Conservation (phyloP, 805 yeast genomes). For the Myxozyma melibiosi region DNA sequence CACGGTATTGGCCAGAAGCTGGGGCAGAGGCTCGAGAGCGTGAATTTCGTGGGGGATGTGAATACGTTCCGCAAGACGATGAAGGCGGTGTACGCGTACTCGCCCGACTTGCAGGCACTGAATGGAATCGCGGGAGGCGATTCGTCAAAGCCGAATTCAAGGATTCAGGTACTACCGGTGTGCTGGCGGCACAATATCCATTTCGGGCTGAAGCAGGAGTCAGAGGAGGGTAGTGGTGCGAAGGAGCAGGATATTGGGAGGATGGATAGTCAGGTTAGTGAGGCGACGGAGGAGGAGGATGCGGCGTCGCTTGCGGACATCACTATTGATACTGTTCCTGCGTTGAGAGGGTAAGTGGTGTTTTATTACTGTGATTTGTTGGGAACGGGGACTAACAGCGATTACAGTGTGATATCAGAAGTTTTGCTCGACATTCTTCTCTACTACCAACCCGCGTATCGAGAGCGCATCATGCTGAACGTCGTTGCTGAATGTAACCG, state of each 20-base stretch:
- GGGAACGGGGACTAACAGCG: neutral
- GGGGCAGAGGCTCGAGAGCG: slow-evolving; percentile 74
- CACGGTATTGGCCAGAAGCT: slow-evolving; percentile 95
- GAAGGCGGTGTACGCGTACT: slow-evolving; percentile 30
- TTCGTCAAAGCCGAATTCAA: slow-evolving; percentile 39
- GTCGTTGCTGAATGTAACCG: slow-evolving; percentile 67
- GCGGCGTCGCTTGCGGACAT: slow-evolving; percentile 64
- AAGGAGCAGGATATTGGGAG: slow-evolving; percentile 30
- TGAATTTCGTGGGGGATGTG: slow-evolving; percentile 72
- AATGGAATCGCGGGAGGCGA: slow-evolving; percentile 23
- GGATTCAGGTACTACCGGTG: slow-evolving; percentile 83
- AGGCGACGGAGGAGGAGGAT: slow-evolving; percentile 10
- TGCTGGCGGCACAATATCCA: slow-evolving; percentile 76
- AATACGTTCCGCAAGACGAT: slow-evolving; percentile 35
- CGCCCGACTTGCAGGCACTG: slow-evolving; percentile 32
- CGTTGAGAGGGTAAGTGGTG: slow-evolving; percentile 45
- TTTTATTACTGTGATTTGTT: neutral
- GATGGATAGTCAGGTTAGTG: slow-evolving; percentile 41
- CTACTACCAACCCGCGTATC: slow-evolving; percentile 68
- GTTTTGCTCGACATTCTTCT: slow-evolving; percentile 81
- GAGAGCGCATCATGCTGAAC: slow-evolving; percentile 59
- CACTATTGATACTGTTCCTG: slow-evolving; percentile 70
- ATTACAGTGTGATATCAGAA: slow-evolving; percentile 76
- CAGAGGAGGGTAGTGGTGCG: slow-evolving; percentile 1
- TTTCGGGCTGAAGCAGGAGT: slow-evolving; percentile 34